Percentiles rank a stretch among this genome's conserved stretches.
Evolutionary conservation across 352 stramenopile species (phyloP).

Genomic region (Lagenidium sp.): DNA sequence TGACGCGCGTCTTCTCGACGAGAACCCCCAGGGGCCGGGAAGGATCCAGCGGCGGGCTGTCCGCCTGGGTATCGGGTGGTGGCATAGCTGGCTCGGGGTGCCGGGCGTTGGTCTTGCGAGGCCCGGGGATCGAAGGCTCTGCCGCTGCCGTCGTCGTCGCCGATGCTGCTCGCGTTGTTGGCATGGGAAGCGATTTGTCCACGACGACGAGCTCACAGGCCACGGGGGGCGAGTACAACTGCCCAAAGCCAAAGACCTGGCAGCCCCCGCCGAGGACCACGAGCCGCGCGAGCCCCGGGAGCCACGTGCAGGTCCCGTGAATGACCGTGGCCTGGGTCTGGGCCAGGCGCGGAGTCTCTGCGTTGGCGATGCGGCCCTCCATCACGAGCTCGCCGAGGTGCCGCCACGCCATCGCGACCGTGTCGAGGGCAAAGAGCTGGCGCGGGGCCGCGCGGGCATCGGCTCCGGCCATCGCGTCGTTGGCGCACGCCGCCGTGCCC

Average conservation of each 20-base stretch:
- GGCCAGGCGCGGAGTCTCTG: constrained; percentile 25
- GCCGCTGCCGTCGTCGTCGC: neutral
- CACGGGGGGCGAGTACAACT: constrained; percentile 64
- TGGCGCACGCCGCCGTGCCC: constrained; percentile 30
- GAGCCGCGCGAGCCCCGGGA: constrained; percentile 21
- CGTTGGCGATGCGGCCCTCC: constrained; percentile 11
- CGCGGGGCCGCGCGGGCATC: constrained; percentile 16
- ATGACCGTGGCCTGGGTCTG: constrained; percentile 26
- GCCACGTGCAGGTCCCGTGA: constrained; percentile 44
- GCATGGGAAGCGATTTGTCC: constrained; percentile 11
- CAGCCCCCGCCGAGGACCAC: constrained; percentile 64
- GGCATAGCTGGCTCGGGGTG: too few relatives aligned
- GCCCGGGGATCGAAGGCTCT: too few relatives aligned
- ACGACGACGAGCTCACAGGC: constrained; percentile 40
- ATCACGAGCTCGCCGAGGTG: constrained; percentile 20
- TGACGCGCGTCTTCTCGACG: constrained; percentile 58
- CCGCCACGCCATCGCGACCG: constrained; percentile 33
- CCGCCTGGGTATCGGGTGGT: too few relatives aligned
- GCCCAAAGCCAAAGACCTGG: constrained; percentile 80
- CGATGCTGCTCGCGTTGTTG: neutral
- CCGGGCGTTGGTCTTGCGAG: too few relatives aligned
- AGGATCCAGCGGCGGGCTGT: too few relatives aligned
- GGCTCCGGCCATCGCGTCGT: constrained; percentile 14
- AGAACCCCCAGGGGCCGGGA: constrained; percentile 14
- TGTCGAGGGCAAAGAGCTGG: constrained; percentile 48